Conservation (phyloP, 2,329 filamentous ascomycete genomes). For the Fusarium sp. region DNA sequence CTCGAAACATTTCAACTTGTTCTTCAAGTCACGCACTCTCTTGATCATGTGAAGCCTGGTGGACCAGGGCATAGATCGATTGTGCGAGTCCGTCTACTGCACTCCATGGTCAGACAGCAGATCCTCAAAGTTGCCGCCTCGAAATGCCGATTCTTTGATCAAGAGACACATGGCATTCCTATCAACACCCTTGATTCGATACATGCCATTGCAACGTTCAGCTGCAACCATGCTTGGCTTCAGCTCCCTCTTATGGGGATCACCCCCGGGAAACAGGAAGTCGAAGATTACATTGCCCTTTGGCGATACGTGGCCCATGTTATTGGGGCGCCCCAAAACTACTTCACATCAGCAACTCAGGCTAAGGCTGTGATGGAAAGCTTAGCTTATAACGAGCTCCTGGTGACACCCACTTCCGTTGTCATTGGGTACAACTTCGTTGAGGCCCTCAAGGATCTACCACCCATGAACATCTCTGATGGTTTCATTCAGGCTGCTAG, state of each 20-base stretch:
- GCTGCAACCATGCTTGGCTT: conserved; percentile 69
- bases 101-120: conserved; percentile 70
- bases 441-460: conserved; percentile 49
- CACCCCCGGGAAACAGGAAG: conserved; percentile 65
- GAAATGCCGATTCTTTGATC: conserved; percentile 65
- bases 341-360: conserved; percentile 35
- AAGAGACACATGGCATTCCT: conserved; percentile 67
- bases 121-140: conserved; percentile 66
- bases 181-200: conserved; percentile 74
- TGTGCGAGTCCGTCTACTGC: conserved; percentile 71
- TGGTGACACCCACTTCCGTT: conserved; percentile 47
- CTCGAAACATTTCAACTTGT: conserved; percentile 56
- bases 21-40: conserved; percentile 68
- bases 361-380: conserved; percentile 49
- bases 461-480: conserved; percentile 49
- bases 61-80: conserved; percentile 70
- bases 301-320: conserved; percentile 52
- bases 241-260: conserved; percentile 72
- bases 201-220: conserved; percentile 71
- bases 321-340: conserved; percentile 42
- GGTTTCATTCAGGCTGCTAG: conserved; percentile 39
- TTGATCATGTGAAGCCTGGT: conserved; percentile 68
- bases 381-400: conserved; percentile 47
- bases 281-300: conserved; percentile 70
- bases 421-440: conserved; percentile 52